Conservation (phyloP, 78 protist genomes). For the Diacronema lutheri region DNA sequence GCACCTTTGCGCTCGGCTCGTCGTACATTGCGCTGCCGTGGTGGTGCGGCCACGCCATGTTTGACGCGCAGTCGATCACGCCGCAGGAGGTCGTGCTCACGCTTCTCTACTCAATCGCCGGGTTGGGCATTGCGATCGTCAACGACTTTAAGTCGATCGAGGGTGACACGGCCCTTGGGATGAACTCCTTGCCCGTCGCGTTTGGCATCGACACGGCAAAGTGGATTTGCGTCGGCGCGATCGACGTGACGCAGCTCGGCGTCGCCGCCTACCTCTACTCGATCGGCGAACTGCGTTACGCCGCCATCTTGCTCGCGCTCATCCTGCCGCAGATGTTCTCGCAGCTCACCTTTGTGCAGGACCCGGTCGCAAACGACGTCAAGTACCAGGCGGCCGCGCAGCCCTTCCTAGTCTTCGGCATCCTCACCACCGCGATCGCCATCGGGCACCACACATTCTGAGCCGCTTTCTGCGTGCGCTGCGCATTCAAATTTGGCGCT, state of each 20-base stretch:
- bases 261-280: conserved; percentile 4
- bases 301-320: conserved; percentile 20
- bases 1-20: conserved; percentile 23
- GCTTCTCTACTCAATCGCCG: conserved; percentile 43
- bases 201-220: conserved; percentile 42
- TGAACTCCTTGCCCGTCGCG: conserved; percentile 1
- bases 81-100: conserved; percentile 32
- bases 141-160: conserved; percentile 47
- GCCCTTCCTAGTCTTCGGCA: conserved; percentile 51
- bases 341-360: conserved; percentile 16
- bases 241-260: conserved; percentile 46
- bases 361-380: conserved; percentile 41
- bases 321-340: conserved; percentile 36
- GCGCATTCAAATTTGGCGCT: too few relatives aligned
- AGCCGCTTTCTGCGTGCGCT: too few relatives aligned
- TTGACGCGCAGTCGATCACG: not conserved
- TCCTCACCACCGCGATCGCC: conserved; percentile 48
- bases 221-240: conserved; percentile 41
- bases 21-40: conserved; percentile 44
- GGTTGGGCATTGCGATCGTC: conserved; percentile 42
- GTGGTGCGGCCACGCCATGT: conserved; percentile 48
- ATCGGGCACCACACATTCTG: conserved; percentile 32
- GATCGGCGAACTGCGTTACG: conserved; percentile 32
- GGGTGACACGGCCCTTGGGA: conserved; percentile 8
- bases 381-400: conserved; percentile 42